These are phyloP conservation scores for Cichorium intybus DNA, from an alignment of 140 eudicot species.

Conservation along the genomic window DNA sequence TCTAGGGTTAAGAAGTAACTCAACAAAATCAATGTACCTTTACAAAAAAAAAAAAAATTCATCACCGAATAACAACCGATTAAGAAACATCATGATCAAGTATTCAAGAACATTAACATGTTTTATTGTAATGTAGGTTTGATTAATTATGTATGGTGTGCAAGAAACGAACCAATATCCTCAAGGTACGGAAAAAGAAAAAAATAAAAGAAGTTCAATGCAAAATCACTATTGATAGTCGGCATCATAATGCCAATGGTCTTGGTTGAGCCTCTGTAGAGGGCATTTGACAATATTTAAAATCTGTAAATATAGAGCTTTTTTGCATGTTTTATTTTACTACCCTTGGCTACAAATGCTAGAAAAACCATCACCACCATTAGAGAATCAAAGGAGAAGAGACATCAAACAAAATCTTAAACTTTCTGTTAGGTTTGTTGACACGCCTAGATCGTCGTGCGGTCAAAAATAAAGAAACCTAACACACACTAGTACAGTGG, in stretches of 20 bases:
- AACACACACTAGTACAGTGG: too few relatives aligned
- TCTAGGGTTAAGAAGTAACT: constrained; percentile 53
- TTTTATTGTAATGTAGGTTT: neutral
- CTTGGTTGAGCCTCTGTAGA: constrained; percentile 33
- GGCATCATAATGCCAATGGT: constrained; percentile 19
- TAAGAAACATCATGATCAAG: constrained; percentile 23
- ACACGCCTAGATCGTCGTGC: too few relatives aligned
- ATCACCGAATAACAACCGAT: constrained; percentile 23
- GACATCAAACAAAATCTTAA: constrained; percentile 27
- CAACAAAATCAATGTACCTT: constrained; percentile 4
- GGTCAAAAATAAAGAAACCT: too few relatives aligned
- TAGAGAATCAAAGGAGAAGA: constrained; percentile 22
- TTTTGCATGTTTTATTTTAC: constrained; percentile 25
- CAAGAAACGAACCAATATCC: constrained; percentile 12
- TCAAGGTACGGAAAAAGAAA: constrained; percentile 14
- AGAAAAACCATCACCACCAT: constrained; percentile 30
- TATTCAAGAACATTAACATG: neutral
- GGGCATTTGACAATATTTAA: constrained; percentile 18
- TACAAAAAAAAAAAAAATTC: neutral
- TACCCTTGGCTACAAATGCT: constrained; percentile 31
- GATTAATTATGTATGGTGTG: neutral
- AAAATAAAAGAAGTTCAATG: constrained; percentile 11
- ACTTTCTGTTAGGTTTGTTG: constrained; percentile 31
- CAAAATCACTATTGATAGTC: constrained; percentile 16
- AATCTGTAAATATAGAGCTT: constrained; percentile 20